These are phyloP conservation scores for Quercus ilex DNA, from an alignment of 306 rosid species.

Conservation along the genomic window DNA sequence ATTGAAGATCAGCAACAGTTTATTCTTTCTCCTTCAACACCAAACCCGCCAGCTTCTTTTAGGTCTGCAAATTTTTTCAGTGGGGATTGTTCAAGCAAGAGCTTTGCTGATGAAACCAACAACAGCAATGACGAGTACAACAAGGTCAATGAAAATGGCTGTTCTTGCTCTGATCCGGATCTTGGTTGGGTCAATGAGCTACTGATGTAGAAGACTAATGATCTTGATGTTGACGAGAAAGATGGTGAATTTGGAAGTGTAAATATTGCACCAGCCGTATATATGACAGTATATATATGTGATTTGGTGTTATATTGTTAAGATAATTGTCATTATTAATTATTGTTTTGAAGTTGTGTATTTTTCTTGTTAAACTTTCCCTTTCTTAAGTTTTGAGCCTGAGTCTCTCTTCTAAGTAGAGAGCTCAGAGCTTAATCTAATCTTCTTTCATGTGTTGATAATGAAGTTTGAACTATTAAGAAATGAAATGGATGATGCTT, in stretches of 20 bases:
- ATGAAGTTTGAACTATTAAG: background rate
- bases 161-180: constrained; percentile 51
- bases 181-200: constrained; percentile 92
- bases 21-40: constrained; percentile 52
- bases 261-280: constrained; percentile 39
- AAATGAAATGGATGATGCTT: background rate
- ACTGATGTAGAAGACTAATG: constrained; percentile 44
- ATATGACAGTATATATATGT: constrained; percentile 14
- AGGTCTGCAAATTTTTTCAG: constrained; percentile 18
- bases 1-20: constrained; percentile 41
- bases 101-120: background rate
- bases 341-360: constrained; percentile 21
- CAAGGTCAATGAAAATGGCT: constrained; percentile 19
- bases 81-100: constrained; percentile 1
- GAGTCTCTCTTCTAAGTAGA: background rate
- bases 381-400: background rate
- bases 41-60: constrained; percentile 16
- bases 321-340: background rate
- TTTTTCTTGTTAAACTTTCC: constrained; percentile 27
- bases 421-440: background rate
- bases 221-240: constrained; percentile 13
- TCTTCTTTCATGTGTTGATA: background rate
- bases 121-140: background rate
- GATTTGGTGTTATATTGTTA: constrained; percentile 34
- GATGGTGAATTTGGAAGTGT: constrained; percentile 31